A percentile compares a stretch with the other conserved stretches of the same genome.
Evolutionary conservation across 2,329 filamentous ascomycete species (phyloP).

Genomic region (Onygenales sp.): DNA sequence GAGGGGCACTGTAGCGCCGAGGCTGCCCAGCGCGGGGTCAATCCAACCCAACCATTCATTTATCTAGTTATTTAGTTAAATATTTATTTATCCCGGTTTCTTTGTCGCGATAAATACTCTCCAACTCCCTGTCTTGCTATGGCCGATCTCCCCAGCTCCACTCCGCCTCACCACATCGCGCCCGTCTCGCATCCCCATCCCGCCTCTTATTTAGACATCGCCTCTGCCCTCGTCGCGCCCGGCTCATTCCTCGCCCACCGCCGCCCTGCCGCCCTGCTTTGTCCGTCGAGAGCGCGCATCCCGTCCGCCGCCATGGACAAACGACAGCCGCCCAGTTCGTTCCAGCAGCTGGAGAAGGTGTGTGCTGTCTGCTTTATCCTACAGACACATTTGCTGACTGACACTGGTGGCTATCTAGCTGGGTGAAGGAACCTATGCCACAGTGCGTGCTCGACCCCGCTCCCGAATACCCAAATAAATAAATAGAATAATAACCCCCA

Average conservation of each 20-base stretch:
- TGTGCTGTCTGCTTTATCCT: slow-evolving; percentile 3
- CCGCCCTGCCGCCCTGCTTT: slow-evolving; percentile 9
- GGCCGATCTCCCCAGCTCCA: not conserved
- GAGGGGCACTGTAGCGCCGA: no score
- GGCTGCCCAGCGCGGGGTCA: no score
- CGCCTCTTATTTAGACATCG: slow-evolving; percentile 19
- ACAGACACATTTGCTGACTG: not conserved
- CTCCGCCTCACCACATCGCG: not conserved
- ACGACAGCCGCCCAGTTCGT: slow-evolving; percentile 86
- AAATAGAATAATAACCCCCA: not conserved
- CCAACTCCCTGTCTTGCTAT: not conserved
- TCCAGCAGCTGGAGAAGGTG: slow-evolving; percentile 93
- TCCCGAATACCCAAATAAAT: slow-evolving; percentile 2
- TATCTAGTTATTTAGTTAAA: no score
- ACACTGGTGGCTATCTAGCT: slow-evolving; percentile 43
- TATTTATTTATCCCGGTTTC: no score
- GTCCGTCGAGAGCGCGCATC: slow-evolving; percentile 6
- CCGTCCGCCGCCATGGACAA: slow-evolving; percentile 60
- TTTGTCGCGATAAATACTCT: no score
- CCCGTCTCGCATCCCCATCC: not conserved
- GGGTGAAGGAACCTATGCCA: slow-evolving; percentile 97
- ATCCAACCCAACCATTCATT: no score
- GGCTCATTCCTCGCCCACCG: slow-evolving; percentile 26
- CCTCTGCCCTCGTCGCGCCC: slow-evolving; percentile 27
- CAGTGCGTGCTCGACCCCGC: slow-evolving; percentile 47